A percentile compares a stretch with the other conserved stretches of the same genome.
Evolutionary conservation across 2,329 filamentous ascomycete species (phyloP).

Genomic region (Didymella exigua): DNA sequence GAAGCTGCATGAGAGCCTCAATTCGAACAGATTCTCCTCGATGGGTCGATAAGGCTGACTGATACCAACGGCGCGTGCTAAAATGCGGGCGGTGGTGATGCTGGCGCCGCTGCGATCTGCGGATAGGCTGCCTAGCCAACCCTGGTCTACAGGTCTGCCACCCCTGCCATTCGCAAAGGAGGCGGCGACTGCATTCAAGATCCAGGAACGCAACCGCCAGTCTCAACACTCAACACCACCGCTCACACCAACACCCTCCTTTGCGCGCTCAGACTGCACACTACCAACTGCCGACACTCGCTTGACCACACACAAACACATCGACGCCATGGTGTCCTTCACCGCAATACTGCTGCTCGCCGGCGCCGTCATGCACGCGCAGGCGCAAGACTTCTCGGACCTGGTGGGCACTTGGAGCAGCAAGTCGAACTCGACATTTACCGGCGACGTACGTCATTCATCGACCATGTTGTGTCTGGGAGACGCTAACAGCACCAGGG

Average conservation of each 20-base stretch:
- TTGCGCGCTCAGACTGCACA: background rate
- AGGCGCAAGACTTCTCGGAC: constrained; percentile 46
- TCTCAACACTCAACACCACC: constrained; percentile 9
- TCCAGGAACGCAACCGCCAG: constrained; percentile 21
- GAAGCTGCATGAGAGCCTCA: background rate
- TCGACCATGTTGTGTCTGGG: constrained; percentile 9
- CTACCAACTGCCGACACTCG: constrained; percentile 13
- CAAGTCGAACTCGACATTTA: constrained; percentile 71
- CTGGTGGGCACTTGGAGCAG: constrained; percentile 75
- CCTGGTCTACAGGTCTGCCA: constrained; percentile 22
- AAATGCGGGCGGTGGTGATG: constrained; percentile 24
- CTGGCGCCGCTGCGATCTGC: constrained; percentile 33
- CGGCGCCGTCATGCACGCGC: constrained; percentile 43
- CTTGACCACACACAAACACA: constrained; percentile 17
- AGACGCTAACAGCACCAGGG: constrained; percentile 53
- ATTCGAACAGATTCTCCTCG: background rate
- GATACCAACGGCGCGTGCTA: constrained; percentile 8
- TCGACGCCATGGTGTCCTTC: constrained; percentile 32
- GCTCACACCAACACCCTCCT: constrained; percentile 4
- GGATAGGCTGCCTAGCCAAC: constrained; percentile 31
- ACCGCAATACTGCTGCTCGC: constrained; percentile 41
- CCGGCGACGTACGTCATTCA: constrained; percentile 63
- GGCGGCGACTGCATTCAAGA: constrained; percentile 25
- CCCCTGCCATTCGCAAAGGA: constrained; percentile 23
- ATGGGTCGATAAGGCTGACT: background rate